Conservation (phyloP, 139 green algal genomes). For the Tetraselmis chui region DNA sequence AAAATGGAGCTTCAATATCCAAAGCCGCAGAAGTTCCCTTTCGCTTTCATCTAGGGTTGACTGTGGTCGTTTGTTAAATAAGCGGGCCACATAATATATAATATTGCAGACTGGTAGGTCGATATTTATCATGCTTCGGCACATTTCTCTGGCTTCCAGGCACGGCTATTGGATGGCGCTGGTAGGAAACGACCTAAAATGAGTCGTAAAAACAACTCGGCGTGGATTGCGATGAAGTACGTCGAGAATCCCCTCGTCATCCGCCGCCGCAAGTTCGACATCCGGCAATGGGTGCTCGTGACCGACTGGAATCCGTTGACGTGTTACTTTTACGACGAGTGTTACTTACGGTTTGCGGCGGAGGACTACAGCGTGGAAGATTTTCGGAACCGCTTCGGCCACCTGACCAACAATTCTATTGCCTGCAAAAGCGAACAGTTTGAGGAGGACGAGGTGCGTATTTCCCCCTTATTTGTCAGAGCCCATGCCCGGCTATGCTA, state of each 20-base stretch:
- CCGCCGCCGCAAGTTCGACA: slow-evolving; percentile 54
- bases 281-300: slow-evolving; percentile 56
- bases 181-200: slow-evolving; percentile 8
- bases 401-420: slow-evolving; percentile 61
- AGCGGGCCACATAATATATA: neutral
- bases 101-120: slow-evolving; percentile 1
- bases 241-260: slow-evolving; percentile 52
- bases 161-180: slow-evolving; percentile 19
- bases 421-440: slow-evolving; percentile 27
- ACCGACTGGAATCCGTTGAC: slow-evolving; percentile 43
- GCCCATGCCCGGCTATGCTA: no score
- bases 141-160: neutral
- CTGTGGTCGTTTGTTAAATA: neutral
- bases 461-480: no score
- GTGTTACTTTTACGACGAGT: slow-evolving; percentile 38
- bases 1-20: no score
- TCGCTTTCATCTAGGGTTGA: no score
- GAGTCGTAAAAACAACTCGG: slow-evolving; percentile 14
- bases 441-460: slow-evolving; percentile 12
- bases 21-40: no score
- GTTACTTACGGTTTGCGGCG: slow-evolving; percentile 30
- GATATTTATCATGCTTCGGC: slow-evolving; percentile 4
- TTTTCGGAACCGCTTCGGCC: slow-evolving; percentile 44
- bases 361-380: slow-evolving; percentile 46
- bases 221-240: slow-evolving; percentile 59